Evolutionary conservation across 2,329 filamentous ascomycete species (phyloP).

Genomic region (Phialophora macrospora): DNA sequence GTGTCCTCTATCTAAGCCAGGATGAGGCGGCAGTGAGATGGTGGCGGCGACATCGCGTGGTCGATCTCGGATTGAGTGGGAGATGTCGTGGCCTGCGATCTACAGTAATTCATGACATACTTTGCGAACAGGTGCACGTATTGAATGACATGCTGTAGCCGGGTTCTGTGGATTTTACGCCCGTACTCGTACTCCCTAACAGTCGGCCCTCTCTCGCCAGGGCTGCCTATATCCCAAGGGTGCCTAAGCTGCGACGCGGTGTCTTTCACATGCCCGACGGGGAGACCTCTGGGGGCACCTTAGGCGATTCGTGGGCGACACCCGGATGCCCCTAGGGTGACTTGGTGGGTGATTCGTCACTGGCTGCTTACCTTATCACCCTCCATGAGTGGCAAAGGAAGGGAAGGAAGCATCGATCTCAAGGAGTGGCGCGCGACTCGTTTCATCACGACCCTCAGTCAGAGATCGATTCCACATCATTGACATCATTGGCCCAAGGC

Average conservation of each 20-base stretch:
- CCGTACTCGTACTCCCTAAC: not conserved
- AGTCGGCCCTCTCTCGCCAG: not conserved
- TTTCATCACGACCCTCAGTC: slow-evolving; percentile 15
- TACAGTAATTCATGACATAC: too few species aligned
- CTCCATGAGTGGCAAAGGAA: not conserved
- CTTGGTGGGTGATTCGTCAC: not conserved
- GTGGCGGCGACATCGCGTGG: not conserved
- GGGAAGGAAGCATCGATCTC: not conserved
- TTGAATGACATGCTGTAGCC: not conserved
- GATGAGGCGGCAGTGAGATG: not conserved
- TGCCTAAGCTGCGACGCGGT: not conserved
- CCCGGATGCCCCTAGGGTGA: too few species aligned
- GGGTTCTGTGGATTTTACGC: too few species aligned
- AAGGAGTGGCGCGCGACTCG: slow-evolving; percentile 5
- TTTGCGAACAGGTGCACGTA: not conserved
- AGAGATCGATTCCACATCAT: slow-evolving; percentile 10
- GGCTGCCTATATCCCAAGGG: not conserved
- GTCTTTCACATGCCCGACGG: not conserved
- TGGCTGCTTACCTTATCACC: not conserved
- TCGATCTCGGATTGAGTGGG: not conserved
- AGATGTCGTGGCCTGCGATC: not conserved
- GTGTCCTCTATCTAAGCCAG: not conserved
- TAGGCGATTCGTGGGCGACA: not conserved
- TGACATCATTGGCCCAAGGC: slow-evolving; percentile 18
- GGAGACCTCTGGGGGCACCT: not conserved